Base-by-base conservation (phyloP, 306 rosid genomes). In the Begonia peltatifolia region DNA sequence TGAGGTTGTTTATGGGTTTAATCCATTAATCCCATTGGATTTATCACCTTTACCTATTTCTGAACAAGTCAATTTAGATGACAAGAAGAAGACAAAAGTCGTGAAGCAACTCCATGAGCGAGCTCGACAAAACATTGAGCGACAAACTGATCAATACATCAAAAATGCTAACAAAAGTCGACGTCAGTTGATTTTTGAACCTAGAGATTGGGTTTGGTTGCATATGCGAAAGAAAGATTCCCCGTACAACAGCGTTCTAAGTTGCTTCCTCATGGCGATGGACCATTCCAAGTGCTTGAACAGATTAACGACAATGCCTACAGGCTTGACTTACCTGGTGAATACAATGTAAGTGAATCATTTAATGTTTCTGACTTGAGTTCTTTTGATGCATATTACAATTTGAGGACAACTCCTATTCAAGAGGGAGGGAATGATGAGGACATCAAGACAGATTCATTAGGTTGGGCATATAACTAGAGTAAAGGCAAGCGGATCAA, bases 391-490 rank as follows among this genome's bases (percentile, higher is more conserved):
- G 2, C 8, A 16, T 1, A 11, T 14, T 8, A 0, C 3, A 1
- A n/a, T 50, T 50, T 50, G 54, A 50, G 54, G 54, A 50, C 54
- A 50, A 50, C 4, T 50, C 54, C 22, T 50, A 14, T 18, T 50
- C 23, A 50, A 50, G 22, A 50, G 54, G 54, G 22, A 11, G 46
- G 46, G 46, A 42, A 42, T n/a, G n/a, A n/a, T n/a, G n/a, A n/a
- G n/a, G n/a, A n/a, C n/a, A n/a, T 17, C 18, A 17, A 17, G 18
- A 17, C 18, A 17, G 18, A 17, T 17, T 0, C 18, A 17, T 17
- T 17, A 17, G 18, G 18, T 1, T 17, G 18, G 18, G 1, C 18
- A 1, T 0, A 17, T 17, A 17, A 17, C 18, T 1, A 17, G 18
- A 17, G 18, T 1, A 17, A 17, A 17, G 18, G 18, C 18, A 17